These are phyloP conservation scores for Nitzschia inconspicua DNA, from an alignment of 108 stramenopile species.

Conservation along the genomic window DNA sequence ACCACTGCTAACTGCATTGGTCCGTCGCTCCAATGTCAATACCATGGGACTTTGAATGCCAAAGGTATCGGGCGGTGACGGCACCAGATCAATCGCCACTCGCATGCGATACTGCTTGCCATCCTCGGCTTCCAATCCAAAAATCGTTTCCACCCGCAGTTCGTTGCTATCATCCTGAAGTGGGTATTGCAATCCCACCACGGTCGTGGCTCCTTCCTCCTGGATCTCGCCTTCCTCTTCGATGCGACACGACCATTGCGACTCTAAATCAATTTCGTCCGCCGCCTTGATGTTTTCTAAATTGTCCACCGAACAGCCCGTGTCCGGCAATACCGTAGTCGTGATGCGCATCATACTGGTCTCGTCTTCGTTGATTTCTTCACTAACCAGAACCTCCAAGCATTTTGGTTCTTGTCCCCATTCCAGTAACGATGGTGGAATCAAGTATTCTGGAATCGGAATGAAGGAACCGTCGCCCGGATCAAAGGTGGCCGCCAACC, in stretches of 20 bases:
- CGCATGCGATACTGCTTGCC: conserved; percentile 26
- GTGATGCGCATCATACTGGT: conserved; percentile 33
- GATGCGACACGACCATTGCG: conserved; percentile 2
- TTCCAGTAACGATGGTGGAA: conserved; percentile 60
- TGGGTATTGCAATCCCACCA: conserved; percentile 27
- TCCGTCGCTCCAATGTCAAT: conserved; percentile 36
- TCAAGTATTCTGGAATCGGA: conserved; percentile 64
- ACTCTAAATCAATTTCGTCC: conserved; percentile 30
- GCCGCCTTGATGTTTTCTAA: conserved; percentile 51
- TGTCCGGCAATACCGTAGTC: conserved; percentile 59
- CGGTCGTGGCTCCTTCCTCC: neutral
- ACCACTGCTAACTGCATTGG: conserved; percentile 11
- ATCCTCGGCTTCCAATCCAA: conserved; percentile 19
- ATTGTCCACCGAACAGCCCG: conserved; percentile 79
- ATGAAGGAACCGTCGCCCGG: conserved; percentile 45
- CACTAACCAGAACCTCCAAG: conserved; percentile 47
- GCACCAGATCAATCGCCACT: conserved; percentile 27
- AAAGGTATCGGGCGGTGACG: conserved; percentile 1
- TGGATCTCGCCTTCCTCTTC: conserved; percentile 2
- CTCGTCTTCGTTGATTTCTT: conserved; percentile 25
- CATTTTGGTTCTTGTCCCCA: conserved; percentile 71
- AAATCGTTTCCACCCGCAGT: conserved; percentile 34
- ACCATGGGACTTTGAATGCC: conserved; percentile 26
- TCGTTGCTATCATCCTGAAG: conserved; percentile 1
- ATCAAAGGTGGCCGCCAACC: conserved; percentile 61